phyloP scores from a whole-genome alignment of 495 filamentous ascomycete species.

The Neurospora sp. region DNA sequence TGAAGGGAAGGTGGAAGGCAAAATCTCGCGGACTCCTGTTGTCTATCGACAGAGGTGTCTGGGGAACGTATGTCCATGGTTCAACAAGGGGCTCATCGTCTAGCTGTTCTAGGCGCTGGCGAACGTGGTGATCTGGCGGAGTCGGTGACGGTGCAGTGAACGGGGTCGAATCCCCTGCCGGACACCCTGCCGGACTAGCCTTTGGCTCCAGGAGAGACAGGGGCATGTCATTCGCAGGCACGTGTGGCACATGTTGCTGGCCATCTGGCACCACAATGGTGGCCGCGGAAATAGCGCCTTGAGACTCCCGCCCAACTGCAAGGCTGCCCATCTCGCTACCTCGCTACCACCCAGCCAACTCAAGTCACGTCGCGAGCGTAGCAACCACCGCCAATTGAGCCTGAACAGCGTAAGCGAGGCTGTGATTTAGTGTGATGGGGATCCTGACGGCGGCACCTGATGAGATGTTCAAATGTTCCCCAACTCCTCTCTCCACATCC shows the following conservation, averaged over 20 bases:
- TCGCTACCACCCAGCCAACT: neutral
- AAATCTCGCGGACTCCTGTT: constrained; percentile 6
- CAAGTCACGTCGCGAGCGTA: neutral
- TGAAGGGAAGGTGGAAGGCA: constrained; percentile 11
- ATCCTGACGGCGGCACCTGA: neutral
- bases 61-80: constrained; percentile 13
- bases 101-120: constrained; percentile 6
- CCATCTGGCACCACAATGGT: neutral
- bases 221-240: constrained; percentile 10
- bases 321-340: constrained; percentile 20
- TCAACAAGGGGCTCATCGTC: neutral
- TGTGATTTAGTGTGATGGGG: neutral
- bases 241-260: constrained; percentile 5
- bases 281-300: constrained; percentile 9
- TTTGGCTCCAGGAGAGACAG: neutral
- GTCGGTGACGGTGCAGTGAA: constrained; percentile 4
- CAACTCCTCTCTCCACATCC: neutral
- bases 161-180: neutral
- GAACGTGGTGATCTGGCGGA: constrained; percentile 1
- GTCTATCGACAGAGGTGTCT: constrained; percentile 10
- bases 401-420: neutral
- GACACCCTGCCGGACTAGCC: neutral
- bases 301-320: constrained; percentile 3
- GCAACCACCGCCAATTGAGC: constrained; percentile 1
- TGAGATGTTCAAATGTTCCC: neutral